Conservation (phyloP, 1,284 basidiomycete genomes). For the Cryptococcus sp. region DNA sequence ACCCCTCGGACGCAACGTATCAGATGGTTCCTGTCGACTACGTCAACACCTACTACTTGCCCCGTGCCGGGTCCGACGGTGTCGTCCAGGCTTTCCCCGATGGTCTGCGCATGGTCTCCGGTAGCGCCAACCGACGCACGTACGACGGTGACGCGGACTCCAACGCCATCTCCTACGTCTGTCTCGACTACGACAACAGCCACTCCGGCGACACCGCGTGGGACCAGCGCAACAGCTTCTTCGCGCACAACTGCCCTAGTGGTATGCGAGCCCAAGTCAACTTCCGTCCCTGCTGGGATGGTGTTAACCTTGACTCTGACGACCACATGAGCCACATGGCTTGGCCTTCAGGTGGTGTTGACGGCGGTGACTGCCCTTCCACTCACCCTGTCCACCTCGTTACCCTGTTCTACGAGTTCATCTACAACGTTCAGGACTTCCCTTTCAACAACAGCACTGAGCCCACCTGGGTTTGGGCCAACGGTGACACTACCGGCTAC, state of each 20-base stretch:
- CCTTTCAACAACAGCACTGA: conserved; percentile 35
- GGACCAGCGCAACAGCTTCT: conserved; percentile 47
- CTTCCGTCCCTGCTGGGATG: conserved; percentile 56
- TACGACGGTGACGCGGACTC: conserved; percentile 36
- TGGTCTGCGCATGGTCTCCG: conserved; percentile 55
- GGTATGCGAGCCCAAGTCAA: conserved; percentile 54
- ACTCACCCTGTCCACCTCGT: conserved; percentile 33
- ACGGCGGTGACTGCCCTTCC: conserved; percentile 54
- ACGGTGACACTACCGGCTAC: conserved; percentile 52
- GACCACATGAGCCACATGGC: conserved; percentile 55
- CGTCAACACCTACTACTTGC: conserved; percentile 52
- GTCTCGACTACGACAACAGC: conserved; percentile 46
- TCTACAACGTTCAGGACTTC: conserved; percentile 36
- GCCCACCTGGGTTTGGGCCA: conserved; percentile 46
- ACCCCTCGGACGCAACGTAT: conserved; percentile 39
- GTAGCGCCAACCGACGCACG: conserved; percentile 44
- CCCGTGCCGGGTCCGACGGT: conserved; percentile 28
- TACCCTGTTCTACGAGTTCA: conserved; percentile 52
- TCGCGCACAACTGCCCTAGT: conserved; percentile 47
- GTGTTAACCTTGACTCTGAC: conserved; percentile 52
- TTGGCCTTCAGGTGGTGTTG: conserved; percentile 51
- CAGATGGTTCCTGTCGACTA: conserved; percentile 38
- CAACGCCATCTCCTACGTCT: conserved; percentile 53
- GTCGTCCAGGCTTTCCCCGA: conserved; percentile 52
- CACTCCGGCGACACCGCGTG: conserved; percentile 39